Evolutionary conservation across 495 filamentous ascomycete genomes (phyloP), one percentile per base, ranked within the genome.

Genomic region (Endocarpon pusillum): DNA sequence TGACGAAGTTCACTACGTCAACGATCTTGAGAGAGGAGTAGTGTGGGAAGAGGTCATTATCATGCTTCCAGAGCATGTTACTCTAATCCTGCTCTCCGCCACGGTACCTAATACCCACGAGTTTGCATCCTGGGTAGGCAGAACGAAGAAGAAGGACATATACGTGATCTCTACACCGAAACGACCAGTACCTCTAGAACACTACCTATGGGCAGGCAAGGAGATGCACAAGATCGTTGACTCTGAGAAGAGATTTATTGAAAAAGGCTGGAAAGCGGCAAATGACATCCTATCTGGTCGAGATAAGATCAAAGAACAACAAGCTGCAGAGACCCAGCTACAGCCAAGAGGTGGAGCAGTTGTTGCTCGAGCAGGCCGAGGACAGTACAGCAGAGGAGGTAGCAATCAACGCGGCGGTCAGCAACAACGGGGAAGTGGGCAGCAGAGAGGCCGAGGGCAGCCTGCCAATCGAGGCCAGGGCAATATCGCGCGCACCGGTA

Each of bases 11-110:
- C 89, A 97, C 54, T 97, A 97, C 52, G 89, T 97, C 30, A 97
- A 97, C 45, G 89, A 97, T 47, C 66, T 74, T n/a, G 89, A 97
- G 60, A 71, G 89, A 51, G 89, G 89, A 41, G 89, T 97, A 0
- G 89, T 97, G 5, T 97, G 89, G 89, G 89, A 97, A 56, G 89
- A 97, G 53, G 89, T 97, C 40, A 97, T 97, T 48, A 97, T 97
- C 48, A 96, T 97, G 91, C 71, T 96, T 31, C 89, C 89, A 3
- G 85, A 86, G 46, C 89, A 96, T 58, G 83, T 96, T 29, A 89
- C 91, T 2, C 60, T 97, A 23, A 96, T 97, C 40, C 63, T 94
- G 8, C 70, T 97, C 2, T 96, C 91, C 4, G 89, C 89, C 1
- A 97, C 89, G 3, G 91, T 97, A 3, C 89, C 89, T 7, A 97